These are phyloP conservation scores for Monotropa hypopitys DNA, from an alignment of 179 eudicot genomes.

Conservation along the genomic window DNA sequence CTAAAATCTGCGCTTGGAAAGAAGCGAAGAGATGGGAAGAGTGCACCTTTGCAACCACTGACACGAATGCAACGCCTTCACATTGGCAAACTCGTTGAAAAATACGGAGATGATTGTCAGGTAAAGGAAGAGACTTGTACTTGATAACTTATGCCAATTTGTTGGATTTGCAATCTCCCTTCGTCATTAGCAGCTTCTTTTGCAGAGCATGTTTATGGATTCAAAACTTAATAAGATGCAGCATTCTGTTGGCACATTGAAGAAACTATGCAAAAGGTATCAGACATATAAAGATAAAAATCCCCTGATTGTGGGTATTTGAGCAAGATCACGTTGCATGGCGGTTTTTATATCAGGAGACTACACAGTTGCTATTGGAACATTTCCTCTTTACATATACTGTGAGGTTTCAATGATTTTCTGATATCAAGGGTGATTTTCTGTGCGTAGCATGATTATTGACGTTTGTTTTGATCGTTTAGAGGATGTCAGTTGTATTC, in stretches of 20 bases:
- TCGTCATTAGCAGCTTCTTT: slow-evolving; percentile 11
- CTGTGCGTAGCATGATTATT: background rate
- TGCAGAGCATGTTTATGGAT: slow-evolving; percentile 90
- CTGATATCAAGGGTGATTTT: background rate
- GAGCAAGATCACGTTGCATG: slow-evolving; percentile 10
- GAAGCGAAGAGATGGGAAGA: slow-evolving; percentile 76
- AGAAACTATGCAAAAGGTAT: slow-evolving; percentile 70
- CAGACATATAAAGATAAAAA: slow-evolving; percentile 46
- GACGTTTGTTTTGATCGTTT: background rate
- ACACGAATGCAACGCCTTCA: slow-evolving; percentile 63
- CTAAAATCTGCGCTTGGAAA: slow-evolving; percentile 78
- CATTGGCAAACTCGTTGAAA: slow-evolving; percentile 44
- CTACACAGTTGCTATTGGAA: background rate
- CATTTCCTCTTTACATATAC: background rate
- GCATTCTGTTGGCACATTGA: slow-evolving; percentile 73
- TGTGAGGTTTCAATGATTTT: background rate
- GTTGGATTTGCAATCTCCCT: slow-evolving; percentile 1
- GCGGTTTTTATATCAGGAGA: background rate
- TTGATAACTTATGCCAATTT: background rate
- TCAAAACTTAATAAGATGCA: slow-evolving; percentile 70
- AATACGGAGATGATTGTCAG: slow-evolving; percentile 82
- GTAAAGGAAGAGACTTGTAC: slow-evolving; percentile 19
- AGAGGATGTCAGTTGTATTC: background rate
- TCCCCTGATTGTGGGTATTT: slow-evolving; percentile 46
- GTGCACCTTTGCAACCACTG: slow-evolving; percentile 56